Percentiles rank a stretch among this genome's conserved stretches.
phyloP scores from a whole-genome alignment of 495 filamentous ascomycete genomes.

The Podospora appendiculata region DNA sequence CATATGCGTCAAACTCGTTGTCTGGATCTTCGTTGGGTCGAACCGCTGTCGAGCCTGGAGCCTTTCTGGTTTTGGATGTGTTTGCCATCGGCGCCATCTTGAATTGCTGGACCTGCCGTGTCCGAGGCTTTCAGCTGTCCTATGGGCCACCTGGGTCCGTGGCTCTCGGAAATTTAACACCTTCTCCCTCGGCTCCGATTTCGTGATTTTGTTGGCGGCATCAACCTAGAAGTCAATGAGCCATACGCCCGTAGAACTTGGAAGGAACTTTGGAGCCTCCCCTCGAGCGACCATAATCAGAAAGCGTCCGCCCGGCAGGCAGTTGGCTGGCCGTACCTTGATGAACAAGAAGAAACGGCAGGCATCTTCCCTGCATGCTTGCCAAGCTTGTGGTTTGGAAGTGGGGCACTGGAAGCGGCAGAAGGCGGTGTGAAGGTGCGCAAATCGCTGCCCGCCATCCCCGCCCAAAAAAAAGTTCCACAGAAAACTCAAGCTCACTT shows the following conservation, averaged over 20 bases:
- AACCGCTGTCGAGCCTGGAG: no score
- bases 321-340: neutral
- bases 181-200: no score
- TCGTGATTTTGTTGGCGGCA: no score
- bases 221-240: no score
- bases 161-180: no score
- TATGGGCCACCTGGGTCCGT: neutral
- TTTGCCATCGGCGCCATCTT: neutral
- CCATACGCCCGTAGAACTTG: no score
- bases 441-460: constrained; percentile 11
- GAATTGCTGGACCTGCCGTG: neutral
- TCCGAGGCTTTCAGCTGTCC: neutral
- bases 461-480: constrained; percentile 18
- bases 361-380: constrained; percentile 6
- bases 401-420: neutral
- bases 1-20: no score
- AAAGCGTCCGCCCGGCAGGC: no score
- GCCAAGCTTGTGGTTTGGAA: neutral
- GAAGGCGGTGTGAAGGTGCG: constrained; percentile 18
- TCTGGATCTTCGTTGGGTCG: no score
- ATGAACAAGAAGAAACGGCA: neutral
- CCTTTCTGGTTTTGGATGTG: no score
- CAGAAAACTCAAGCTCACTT: neutral
- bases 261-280: no score
- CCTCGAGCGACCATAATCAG: no score